Percentiles rank a stretch among this genome's conserved stretches.
These are phyloP conservation scores for Melanogaster broomeanus DNA, from an alignment of 768 basidiomycete species.

Conservation along the genomic window DNA sequence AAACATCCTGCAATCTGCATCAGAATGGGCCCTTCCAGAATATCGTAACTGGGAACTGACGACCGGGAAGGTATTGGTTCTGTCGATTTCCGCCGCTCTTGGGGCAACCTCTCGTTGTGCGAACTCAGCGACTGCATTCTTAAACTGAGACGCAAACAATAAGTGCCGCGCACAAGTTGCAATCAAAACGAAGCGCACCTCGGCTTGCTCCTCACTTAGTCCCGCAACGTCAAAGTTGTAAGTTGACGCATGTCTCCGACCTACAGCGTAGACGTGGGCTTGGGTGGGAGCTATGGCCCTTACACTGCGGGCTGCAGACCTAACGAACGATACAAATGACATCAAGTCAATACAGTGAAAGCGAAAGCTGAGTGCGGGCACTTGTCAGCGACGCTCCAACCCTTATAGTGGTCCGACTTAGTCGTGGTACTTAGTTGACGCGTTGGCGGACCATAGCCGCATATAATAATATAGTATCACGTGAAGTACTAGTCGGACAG, in stretches of 20 bases:
- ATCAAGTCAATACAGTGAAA: slow-evolving; percentile 1
- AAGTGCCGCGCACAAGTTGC: background rate
- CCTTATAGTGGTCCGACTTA: too few species aligned
- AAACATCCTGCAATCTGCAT: slow-evolving; percentile 61
- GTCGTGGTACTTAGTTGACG: too few species aligned
- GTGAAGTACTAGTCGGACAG: background rate
- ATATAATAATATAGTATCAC: background rate
- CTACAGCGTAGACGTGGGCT: background rate
- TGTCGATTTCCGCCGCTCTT: slow-evolving; percentile 83
- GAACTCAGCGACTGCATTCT: slow-evolving; percentile 77
- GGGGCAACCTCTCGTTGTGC: slow-evolving; percentile 85
- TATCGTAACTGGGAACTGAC: slow-evolving; percentile 41
- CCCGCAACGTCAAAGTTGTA: slow-evolving; percentile 78
- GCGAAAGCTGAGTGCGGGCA: background rate
- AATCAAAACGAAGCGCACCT: slow-evolving; percentile 47
- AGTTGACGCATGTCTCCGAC: slow-evolving; percentile 41
- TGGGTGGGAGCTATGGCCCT: slow-evolving; percentile 1
- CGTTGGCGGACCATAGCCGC: background rate
- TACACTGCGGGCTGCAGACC: slow-evolving; percentile 7
- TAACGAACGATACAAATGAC: slow-evolving; percentile 15
- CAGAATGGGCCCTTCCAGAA: background rate
- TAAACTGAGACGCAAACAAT: slow-evolving; percentile 54
- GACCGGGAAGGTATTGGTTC: slow-evolving; percentile 75
- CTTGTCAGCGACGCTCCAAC: background rate
- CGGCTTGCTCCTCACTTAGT: slow-evolving; percentile 75